Base-by-base conservation (phyloP, 345 rosid species). In the Ceriops tagal region DNA sequence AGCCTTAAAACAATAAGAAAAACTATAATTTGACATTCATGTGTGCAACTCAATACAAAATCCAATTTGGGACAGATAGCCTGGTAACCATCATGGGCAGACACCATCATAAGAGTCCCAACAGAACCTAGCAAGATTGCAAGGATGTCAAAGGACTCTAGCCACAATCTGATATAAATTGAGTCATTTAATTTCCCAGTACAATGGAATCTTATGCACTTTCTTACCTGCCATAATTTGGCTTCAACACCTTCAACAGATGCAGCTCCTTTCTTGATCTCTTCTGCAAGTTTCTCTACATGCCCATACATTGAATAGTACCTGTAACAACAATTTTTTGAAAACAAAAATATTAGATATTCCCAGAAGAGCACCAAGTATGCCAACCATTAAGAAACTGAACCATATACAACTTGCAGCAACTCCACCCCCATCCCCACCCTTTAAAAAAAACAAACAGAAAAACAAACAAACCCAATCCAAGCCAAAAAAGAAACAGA, bases 261-360 rank as follows among this genome's bases (percentile, higher is more conserved):
- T 69, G 90, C 85, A 82, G 97, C 93, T 6, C 97, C 98, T 79
- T 89, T 90, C 87, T 83, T 81, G 62, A 92, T 91, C 76, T 90
- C 96, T 80, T 92, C 96, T 30, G 98, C 98, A 74, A 92, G 80
- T 78, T 77, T 89, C 88, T 87, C 93, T 27, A 92, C 97, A 73
- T 92, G 98, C 31, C 98, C 98, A 55, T 92, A 91, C 98, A 90
- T 92, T 77, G 98, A 90, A 82, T 92, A 90, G 84, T 90, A 92
- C 82, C 98, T 92, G 79, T 35, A 77, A 62, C 58, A 35, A 63
- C 59, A 71, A 43, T 43, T 43, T 43, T 13, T 43, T 43, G 0
- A 43, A 43, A 11, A 52, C 30, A 46, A 71, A 46, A 76, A 59
- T 20, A 7, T 68, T 78, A 46, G 58, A 55, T n/a, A 22, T n/a